These are phyloP conservation scores for Paramecium primaurelia DNA, from an alignment of 73 alveolate genomes.

Conservation along the genomic window DNA sequence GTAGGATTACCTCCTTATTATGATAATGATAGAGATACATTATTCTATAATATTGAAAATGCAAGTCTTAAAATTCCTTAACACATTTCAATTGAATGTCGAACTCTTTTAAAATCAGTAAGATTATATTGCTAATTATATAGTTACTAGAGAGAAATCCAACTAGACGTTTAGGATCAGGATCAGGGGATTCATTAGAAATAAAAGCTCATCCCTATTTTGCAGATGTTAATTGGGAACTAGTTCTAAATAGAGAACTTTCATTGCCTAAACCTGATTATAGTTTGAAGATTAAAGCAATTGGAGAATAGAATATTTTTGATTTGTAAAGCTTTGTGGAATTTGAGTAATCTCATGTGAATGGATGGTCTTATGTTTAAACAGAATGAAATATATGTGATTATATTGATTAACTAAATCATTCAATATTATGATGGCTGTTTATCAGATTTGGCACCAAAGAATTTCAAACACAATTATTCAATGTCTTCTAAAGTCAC, in stretches of 20 bases:
- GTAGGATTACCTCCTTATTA: slow-evolving; percentile 95
- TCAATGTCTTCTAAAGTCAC: slow-evolving; percentile 29
- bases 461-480: not conserved
- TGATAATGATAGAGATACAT: slow-evolving; percentile 75
- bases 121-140: slow-evolving; percentile 28
- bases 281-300: not conserved
- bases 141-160: slow-evolving; percentile 88
- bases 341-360: not conserved
- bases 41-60: slow-evolving; percentile 77
- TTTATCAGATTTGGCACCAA: slow-evolving; percentile 36
- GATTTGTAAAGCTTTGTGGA: not conserved
- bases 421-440: slow-evolving; percentile 15
- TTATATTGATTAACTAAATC: not conserved
- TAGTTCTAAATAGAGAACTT: slow-evolving; percentile 47
- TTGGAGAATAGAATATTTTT: slow-evolving; percentile 9
- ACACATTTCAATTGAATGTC: slow-evolving; percentile 63
- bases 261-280: slow-evolving; percentile 21
- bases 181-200: slow-evolving; percentile 71
- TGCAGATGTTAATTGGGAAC: not conserved
- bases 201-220: not conserved
- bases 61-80: slow-evolving; percentile 72
- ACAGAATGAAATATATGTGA: not conserved
- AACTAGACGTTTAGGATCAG: slow-evolving; percentile 86
- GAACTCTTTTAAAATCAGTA: slow-evolving; percentile 62
- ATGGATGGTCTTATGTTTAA: slow-evolving; percentile 50